A percentile compares a stretch with the other conserved stretches of the same genome.
These are phyloP conservation scores for Colletotrichum simmondsii DNA, from an alignment of 2,329 filamentous ascomycete species.

Conservation along the genomic window DNA sequence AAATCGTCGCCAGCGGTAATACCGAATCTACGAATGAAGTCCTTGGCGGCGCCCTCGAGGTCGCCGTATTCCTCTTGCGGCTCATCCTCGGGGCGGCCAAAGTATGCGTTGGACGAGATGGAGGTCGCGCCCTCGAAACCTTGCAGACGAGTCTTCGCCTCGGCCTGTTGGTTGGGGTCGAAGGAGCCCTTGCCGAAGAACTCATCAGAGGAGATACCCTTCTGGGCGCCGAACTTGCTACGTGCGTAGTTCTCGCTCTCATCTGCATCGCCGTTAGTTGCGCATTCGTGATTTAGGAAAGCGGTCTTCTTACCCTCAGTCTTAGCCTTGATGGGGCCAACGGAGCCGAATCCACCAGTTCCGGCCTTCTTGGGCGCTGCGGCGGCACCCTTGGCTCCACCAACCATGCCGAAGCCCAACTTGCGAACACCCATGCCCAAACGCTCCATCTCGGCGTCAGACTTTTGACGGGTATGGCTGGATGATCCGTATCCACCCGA, in stretches of 20 bases:
- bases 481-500: constrained; percentile 72
- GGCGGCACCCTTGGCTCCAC: constrained; percentile 68
- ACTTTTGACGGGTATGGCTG: constrained; percentile 67
- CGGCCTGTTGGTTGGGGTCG: constrained; percentile 81
- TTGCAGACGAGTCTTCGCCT: constrained; percentile 88
- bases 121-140: constrained; percentile 92
- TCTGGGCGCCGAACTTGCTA: constrained; percentile 89
- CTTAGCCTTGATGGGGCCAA: constrained; percentile 77
- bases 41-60: constrained; percentile 91
- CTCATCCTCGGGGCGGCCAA: constrained; percentile 91
- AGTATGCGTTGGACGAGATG: constrained; percentile 98
- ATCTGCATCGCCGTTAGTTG: constrained; percentile 50
- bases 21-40: constrained; percentile 94
- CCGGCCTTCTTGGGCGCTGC: constrained; percentile 73
- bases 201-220: constrained; percentile 97
- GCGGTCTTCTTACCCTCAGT: constrained; percentile 67
- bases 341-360: constrained; percentile 86
- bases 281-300: neutral
- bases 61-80: constrained; percentile 85
- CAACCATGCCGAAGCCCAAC: constrained; percentile 89
- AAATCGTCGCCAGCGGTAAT: constrained; percentile 96
- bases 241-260: constrained; percentile 87
- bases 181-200: constrained; percentile 94
- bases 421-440: constrained; percentile 89
- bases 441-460: constrained; percentile 84